Evolutionary conservation across 75 land plant genomes (phyloP).

Genomic region (Pseudotsuga menziesii): DNA sequence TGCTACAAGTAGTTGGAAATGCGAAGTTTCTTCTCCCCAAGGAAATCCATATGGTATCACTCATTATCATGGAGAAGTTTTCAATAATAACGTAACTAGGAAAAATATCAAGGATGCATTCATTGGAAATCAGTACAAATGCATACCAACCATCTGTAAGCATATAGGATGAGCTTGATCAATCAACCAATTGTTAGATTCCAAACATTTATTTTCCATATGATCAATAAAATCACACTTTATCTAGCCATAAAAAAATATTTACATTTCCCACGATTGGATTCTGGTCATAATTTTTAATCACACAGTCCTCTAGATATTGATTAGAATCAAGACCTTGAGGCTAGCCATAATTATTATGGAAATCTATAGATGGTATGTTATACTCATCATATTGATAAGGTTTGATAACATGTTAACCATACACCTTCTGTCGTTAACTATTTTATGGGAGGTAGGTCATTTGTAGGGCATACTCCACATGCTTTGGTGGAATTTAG

Average conservation of each 20-base stretch:
- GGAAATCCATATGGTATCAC: too few relatives aligned
- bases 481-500: constrained; percentile 85
- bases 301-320: constrained; percentile 17
- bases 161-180: not conserved
- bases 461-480: constrained; percentile 78
- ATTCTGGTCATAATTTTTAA: constrained; percentile 18
- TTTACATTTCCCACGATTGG: constrained; percentile 10
- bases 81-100: too few relatives aligned
- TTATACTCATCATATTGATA: constrained; percentile 25
- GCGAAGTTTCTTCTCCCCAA: too few relatives aligned
- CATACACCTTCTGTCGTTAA: constrained; percentile 20
- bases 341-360: constrained; percentile 18
- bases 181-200: not conserved
- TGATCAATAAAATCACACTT: constrained; percentile 13
- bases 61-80: too few relatives aligned
- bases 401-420: constrained; percentile 11
- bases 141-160: too few relatives aligned
- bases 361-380: constrained; percentile 17
- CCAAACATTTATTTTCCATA: not conserved
- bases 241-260: not conserved
- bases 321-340: constrained; percentile 18
- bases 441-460: constrained; percentile 35
- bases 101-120: too few relatives aligned
- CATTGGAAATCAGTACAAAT: too few relatives aligned
- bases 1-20: too few relatives aligned